These are phyloP conservation scores for Obba rivulosa DNA, from an alignment of 768 basidiomycete species.

Conservation along the genomic window DNA sequence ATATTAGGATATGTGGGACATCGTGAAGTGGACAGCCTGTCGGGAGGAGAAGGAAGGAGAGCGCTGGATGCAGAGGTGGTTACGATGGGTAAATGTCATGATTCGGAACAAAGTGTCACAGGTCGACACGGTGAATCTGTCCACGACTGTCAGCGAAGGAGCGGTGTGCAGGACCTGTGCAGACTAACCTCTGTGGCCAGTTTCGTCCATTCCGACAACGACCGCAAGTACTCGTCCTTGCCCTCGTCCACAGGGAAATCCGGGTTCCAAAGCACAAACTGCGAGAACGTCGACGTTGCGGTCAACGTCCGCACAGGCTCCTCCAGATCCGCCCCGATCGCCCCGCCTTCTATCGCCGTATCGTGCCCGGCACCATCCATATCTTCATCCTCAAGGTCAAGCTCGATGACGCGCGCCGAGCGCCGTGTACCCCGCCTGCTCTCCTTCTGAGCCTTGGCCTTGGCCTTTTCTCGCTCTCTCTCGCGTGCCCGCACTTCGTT, in stretches of 20 bases:
- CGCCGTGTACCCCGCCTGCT: constrained; percentile 21
- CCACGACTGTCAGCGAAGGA: neutral
- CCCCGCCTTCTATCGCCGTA: constrained; percentile 11
- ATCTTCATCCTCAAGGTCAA: constrained; percentile 22
- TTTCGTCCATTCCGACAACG: constrained; percentile 66
- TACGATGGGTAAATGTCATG: neutral
- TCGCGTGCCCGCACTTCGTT: neutral
- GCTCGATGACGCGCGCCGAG: constrained; percentile 18
- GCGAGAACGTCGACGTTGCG: constrained; percentile 52
- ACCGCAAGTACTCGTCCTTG: constrained; percentile 65
- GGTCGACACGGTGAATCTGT: constrained; percentile 3
- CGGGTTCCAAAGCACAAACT: constrained; percentile 71
- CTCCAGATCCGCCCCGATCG: constrained; percentile 12
- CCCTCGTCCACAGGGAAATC: constrained; percentile 67
- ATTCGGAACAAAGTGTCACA: neutral
- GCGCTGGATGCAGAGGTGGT: too few relatives aligned
- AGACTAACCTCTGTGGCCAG: constrained; percentile 53
- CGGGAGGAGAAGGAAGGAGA: too few relatives aligned
- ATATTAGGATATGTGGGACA: too few relatives aligned
- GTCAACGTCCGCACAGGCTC: constrained; percentile 33
- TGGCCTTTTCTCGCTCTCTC: constrained; percentile 11
- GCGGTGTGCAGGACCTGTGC: neutral
- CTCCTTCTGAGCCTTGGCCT: constrained; percentile 11
- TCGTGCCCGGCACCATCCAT: constrained; percentile 25
- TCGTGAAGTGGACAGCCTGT: too few relatives aligned